Evolutionary conservation across 345 rosid species (phyloP), one percentile per base, ranked within the genome.

Genomic region (Acer campestre): DNA sequence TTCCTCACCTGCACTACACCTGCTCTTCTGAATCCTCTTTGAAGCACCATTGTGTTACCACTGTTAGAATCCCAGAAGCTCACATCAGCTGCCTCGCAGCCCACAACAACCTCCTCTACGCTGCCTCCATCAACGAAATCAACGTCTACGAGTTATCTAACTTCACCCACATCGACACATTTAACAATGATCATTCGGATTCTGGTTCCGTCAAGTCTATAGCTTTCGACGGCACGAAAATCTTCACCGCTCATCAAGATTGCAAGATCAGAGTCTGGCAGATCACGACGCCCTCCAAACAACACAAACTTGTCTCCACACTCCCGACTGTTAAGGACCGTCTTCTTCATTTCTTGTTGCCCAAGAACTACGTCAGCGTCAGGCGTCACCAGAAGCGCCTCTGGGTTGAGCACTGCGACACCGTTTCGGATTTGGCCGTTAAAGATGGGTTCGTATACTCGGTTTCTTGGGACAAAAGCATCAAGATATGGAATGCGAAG

Each of bases 211-310:
- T 85, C 77, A 88, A 86, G 77, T 86, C 87, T 62, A 85, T 85
- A 1, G 82, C 85, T 0, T 86, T 88, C 78, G 10, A 67, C 81
- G 8, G 49, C 18, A 22, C 71, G 0, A 73, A 76, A 56, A 75
- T 88, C 82, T 86, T 86, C 86, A 86, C 89, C 0, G 86, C 91
- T 22, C 91, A 88, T 63, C 91, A 88, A 38, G 91, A 88, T 46
- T 82, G 85, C 49, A 86, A 83, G 74, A 86, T 86, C 75, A 71
- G 91, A 27, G 82, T 84, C 29, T 86, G 89, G 91, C 23, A 71
- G 61, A 23, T 84, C 42, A 51, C 55, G 3, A 51, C 55, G 3
- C 56, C 71, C 0, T 77, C 80, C 8, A 78, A 66, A 63, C 74
- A 76, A 3, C 86, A 82, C 78, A 80, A 61, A 0, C 86, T 82